Percentiles rank a stretch among this genome's conserved stretches.
Conservation (phyloP, 192 early-diverging fungal genomes). For the Backusella westeae region DNA sequence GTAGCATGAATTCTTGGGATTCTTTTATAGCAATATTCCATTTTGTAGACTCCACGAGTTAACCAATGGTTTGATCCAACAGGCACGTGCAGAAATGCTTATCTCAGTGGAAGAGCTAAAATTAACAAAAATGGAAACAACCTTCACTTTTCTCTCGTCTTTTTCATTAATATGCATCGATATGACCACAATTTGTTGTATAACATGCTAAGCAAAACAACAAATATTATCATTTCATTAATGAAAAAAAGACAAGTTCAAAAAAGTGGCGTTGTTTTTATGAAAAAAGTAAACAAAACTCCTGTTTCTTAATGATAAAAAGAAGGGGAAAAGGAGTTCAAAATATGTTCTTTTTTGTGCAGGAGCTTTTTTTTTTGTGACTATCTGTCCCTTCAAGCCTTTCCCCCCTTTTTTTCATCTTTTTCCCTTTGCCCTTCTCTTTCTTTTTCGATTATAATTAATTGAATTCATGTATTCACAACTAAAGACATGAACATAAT, state of each 20-base stretch:
- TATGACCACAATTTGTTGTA: background rate
- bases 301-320: background rate
- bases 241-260: background rate
- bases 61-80: background rate
- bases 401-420: background rate
- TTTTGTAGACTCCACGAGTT: background rate
- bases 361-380: conserved; percentile 1
- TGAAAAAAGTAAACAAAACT: background rate
- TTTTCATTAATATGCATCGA: background rate
- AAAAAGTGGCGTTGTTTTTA: background rate
- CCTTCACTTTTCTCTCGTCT: background rate
- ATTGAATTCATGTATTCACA: background rate
- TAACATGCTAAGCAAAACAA: background rate
- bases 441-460: background rate
- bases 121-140: background rate
- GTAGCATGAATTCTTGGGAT: background rate
- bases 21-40: background rate
- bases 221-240: background rate
- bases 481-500: background rate
- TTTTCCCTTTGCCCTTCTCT: background rate
- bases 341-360: background rate
- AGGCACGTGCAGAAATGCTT: background rate
- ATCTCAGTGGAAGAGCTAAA: background rate
- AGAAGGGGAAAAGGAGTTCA: background rate
- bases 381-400: background rate